Evolutionary conservation across 352 stramenopile species (phyloP), one percentile per base, ranked within the genome.

Genomic region (Phytophthora syringae): DNA sequence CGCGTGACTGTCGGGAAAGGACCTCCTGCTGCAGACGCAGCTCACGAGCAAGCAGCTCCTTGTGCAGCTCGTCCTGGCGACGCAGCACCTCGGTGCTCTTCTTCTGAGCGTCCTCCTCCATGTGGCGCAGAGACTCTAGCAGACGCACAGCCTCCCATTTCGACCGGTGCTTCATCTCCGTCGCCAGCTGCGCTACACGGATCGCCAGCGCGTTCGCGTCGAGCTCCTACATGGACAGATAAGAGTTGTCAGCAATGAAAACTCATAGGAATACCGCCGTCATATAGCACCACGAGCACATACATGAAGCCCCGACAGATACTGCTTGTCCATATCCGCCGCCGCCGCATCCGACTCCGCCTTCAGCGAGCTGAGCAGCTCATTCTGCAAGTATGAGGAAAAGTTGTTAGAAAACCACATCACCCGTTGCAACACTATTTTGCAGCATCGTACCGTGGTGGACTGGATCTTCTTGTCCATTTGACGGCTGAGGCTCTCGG

Each of bases 151-250:
- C 83, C 63, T 94, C 86, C 86, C 86, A 94, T 64, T 94, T 92
- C 16, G 86, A 88, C 18, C 86, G 86, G 70, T 94, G 82, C 81
- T 94, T 94, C 86, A 94, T 94, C 70, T 94, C 86, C 4, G 84
- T 93, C 52, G 84, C 79, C 20, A 94, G 57, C 54, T 94, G 86
- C 2, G 86, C 84, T 21, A 94, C 82, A 25, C 86, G 86, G 48
- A 94, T 86, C 9, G 82, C 78, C n/a, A 94, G 60, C 40, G 79
- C 73, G 44, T 89, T 86, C 18, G 82, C 61, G 50, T 92, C 86
- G 50, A 94, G 62, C 39, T 90, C 79, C 83, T 92, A 32, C 36
- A 65, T 36, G 7, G 53, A 36, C 30, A 28, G 56, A 37, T 7
- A 32, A 47, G 5, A 42, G 21, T 52, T 36, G 34, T 52, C n/a